Evolutionary conservation across 2,329 filamentous ascomycete species (phyloP).

Genomic region (Fusarium sp.): DNA sequence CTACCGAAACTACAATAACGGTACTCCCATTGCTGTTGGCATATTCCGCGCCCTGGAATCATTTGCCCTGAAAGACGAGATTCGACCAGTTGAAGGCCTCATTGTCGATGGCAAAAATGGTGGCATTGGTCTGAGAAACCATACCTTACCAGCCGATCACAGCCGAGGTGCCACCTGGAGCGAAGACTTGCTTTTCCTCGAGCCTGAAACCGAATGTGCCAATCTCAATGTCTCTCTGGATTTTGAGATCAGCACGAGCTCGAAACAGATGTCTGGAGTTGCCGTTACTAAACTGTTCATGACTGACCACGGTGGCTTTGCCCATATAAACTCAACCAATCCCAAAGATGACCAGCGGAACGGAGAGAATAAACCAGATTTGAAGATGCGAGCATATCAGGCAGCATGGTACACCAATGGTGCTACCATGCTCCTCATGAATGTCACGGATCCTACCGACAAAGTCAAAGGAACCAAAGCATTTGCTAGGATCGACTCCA

Average conservation of each 20-base stretch:
- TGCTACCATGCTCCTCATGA: conserved; percentile 57
- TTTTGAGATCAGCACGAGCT: conserved; percentile 50
- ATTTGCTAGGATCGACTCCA: conserved; percentile 30
- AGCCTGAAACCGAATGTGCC: conserved; percentile 62
- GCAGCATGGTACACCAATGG: conserved; percentile 61
- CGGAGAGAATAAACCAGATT: conserved; percentile 54
- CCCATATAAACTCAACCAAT: conserved; percentile 54
- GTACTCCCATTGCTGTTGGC: conserved; percentile 50
- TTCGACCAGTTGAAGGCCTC: conserved; percentile 59
- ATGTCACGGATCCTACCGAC: conserved; percentile 53
- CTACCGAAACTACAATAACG: conserved; percentile 50
- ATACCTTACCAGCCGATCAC: conserved; percentile 55
- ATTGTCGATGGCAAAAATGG: conserved; percentile 59
- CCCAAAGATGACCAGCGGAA: conserved; percentile 52
- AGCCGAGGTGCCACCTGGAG: conserved; percentile 59
- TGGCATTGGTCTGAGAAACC: conserved; percentile 63
- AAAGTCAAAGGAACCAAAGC: conserved; percentile 18
- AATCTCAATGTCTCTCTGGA: conserved; percentile 61
- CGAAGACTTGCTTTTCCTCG: conserved; percentile 64
- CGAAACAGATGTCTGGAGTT: conserved; percentile 10
- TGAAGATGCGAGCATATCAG: conserved; percentile 59
- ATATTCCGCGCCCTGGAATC: conserved; percentile 34
- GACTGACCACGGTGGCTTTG: conserved; percentile 62
- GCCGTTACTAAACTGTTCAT: conserved; percentile 49
- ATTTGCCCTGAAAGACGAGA: conserved; percentile 52